These are phyloP conservation scores for Biscutella laevigata DNA, from an alignment of 441 rosid genomes.

Conservation along the genomic window DNA sequence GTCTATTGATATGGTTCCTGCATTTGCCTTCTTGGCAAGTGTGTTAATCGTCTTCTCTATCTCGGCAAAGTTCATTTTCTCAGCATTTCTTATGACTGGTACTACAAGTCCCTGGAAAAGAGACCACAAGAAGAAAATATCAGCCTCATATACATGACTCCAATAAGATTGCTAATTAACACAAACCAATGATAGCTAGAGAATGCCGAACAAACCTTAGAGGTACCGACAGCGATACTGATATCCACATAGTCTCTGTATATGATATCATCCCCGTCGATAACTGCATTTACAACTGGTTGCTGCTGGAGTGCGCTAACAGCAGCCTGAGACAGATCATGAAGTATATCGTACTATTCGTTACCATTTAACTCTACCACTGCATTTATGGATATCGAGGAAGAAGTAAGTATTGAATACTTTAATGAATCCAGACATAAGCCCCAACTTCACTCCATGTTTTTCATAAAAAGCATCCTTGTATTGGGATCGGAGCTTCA, in stretches of 20 bases:
- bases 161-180: too few relatives aligned
- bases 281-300: conserved; percentile 94
- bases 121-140: too few relatives aligned
- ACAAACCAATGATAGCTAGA: neutral
- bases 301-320: conserved; percentile 91
- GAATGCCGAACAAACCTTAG: too few relatives aligned
- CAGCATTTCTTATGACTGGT: too few relatives aligned
- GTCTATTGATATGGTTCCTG: too few relatives aligned
- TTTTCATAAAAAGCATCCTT: conserved; percentile 89
- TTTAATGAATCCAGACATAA: conserved; percentile 94
- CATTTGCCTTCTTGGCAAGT: too few relatives aligned
- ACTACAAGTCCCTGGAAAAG: too few relatives aligned
- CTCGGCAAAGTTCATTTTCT: too few relatives aligned
- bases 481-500: conserved; percentile 92
- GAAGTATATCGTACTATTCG: neutral
- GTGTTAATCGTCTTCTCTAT: too few relatives aligned
- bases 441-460: conserved; percentile 93
- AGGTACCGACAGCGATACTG: conserved; percentile 92
- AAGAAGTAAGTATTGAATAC: conserved; percentile 24
- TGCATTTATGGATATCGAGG: neutral
- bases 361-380: neutral
- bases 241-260: conserved; percentile 90
- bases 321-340: conserved; percentile 58
- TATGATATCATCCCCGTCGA: conserved; percentile 90
- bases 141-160: neutral